Conservation (phyloP, 805 yeast species). For the Millerago galiae region DNA sequence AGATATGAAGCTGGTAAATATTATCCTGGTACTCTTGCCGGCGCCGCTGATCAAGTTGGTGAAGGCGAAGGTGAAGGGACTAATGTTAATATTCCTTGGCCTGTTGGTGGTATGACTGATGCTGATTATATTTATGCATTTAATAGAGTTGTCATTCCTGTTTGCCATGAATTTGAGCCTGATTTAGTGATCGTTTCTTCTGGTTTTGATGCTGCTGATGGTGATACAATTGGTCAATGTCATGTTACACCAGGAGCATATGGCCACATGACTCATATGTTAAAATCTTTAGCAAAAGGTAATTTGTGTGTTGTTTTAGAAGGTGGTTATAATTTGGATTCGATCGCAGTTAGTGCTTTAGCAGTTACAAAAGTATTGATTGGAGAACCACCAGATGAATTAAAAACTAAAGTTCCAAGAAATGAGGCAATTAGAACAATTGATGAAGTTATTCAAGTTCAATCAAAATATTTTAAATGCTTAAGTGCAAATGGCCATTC, state of each 20-base stretch:
- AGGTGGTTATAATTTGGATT: conserved; percentile 93
- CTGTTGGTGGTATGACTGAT: conserved; percentile 84
- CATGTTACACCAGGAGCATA: conserved; percentile 94
- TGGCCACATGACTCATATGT: conserved; percentile 91
- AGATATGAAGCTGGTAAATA: conserved; percentile 88
- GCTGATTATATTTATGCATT: conserved; percentile 94
- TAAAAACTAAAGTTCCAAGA: conserved; percentile 60
- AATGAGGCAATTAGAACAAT: conserved; percentile 73
- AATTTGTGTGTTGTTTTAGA: conserved; percentile 84
- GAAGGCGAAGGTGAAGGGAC: conserved; percentile 82
- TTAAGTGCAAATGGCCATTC: conserved; percentile 57
- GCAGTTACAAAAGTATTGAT: conserved; percentile 86
- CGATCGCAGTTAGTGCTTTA: conserved; percentile 84
- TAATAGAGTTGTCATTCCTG: conserved; percentile 77
- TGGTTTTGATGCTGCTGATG: conserved; percentile 98
- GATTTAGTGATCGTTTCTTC: conserved; percentile 90
- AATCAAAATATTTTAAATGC: conserved; percentile 83
- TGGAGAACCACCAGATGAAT: conserved; percentile 91
- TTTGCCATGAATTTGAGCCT: conserved; percentile 83
- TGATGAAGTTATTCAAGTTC: conserved; percentile 72
- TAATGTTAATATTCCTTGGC: conserved; percentile 92
- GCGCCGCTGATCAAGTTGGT: conserved; percentile 77
- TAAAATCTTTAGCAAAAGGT: conserved; percentile 84
- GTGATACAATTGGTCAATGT: conserved; percentile 95
- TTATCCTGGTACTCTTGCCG: conserved; percentile 90